phyloP scores from a whole-genome alignment of 2,329 filamentous ascomycete species.

The Fusarium brachygibbosum region DNA sequence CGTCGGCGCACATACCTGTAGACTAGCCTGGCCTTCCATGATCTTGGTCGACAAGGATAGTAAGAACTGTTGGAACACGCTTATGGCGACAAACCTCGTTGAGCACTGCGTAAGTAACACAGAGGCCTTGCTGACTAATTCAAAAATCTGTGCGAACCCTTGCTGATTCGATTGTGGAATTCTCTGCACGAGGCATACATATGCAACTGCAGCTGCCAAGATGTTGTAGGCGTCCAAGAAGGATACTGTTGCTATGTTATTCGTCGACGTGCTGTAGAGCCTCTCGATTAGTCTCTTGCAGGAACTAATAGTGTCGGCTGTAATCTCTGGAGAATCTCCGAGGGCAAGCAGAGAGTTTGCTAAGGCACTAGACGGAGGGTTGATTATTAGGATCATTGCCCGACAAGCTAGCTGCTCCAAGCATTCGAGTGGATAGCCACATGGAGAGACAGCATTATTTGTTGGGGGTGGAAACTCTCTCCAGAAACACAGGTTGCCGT shows the following conservation, averaged over 20 bases:
- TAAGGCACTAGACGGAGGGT: fast-evolving
- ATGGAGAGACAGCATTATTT: fast-evolving
- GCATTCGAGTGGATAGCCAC: neutral
- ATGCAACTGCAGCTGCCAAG: slow-evolving; percentile 17
- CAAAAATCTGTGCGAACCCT: slow-evolving; percentile 19
- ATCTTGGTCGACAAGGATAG: slow-evolving; percentile 9
- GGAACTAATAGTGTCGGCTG: slow-evolving; percentile 7
- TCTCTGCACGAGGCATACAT: neutral
- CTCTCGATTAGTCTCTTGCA: slow-evolving; percentile 22
- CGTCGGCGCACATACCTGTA: neutral
- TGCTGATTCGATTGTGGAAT: neutral
- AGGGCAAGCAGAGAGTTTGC: neutral
- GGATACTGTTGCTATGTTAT: neutral
- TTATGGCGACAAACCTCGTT: slow-evolving; percentile 13
- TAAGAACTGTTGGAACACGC: slow-evolving; percentile 23
- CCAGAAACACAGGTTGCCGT: slow-evolving; percentile 30
- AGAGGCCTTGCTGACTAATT: slow-evolving; percentile 31
- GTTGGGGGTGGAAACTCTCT: slow-evolving; percentile 13
- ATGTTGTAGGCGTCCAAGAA: slow-evolving; percentile 32
- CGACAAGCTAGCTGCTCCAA: slow-evolving; percentile 22
- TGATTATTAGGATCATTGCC: slow-evolving; percentile 9
- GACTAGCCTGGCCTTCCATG: slow-evolving; percentile 6
- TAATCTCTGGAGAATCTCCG: slow-evolving; percentile 3
- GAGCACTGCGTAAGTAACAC: slow-evolving; percentile 24
- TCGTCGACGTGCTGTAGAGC: neutral